Evolutionary conservation across 257 asterid genomes (phyloP), one percentile per base, ranked within the genome.

Genomic region (Echites panduratus): DNA sequence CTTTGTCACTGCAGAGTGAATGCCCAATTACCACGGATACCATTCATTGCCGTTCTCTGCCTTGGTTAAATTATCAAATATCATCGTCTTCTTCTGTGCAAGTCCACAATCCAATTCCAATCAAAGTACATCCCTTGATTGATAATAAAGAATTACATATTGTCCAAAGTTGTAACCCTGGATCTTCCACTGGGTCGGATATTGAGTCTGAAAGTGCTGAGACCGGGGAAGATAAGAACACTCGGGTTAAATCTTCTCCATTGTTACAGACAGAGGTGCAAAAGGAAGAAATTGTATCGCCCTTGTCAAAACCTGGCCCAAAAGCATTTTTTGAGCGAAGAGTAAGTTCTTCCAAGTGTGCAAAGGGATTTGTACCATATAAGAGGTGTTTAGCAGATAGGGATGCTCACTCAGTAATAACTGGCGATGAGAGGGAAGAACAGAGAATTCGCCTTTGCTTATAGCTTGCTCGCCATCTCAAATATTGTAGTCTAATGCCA

Each of bases 291-390:
- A 72, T 41, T 3, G 35, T 77, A 7, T 70, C 58, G 22, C 70
- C 78, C 32, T 73, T 84, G 7, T 64, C 48, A 61, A 86, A 81
- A 75, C 54, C 78, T 20, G 82, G 82, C 0, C 78, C 79, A 79
- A 81, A 78, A 63, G 66, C 73, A 19, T 66, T 69, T n/a, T 72
- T 66, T 26, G 68, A 70, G 72, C 73, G 53, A 41, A 81, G 86
- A 24, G 80, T 82, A 8, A 80, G 74, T 52, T 70, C 87, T 22
- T 16, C 66, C 22, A 82, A 79, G 67, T 73, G 81, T 19, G 76
- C 81, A 68, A 82, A 77, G 79, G 98, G 98, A 4, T 93, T 93
- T 70, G 83, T 89, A 66, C 98, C 98, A 0, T 93, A 90, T 73
- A 93, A 89, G 79, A 85, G 97, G 79, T 89, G 96, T 78, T 70